Conservation (phyloP, 2,329 filamentous ascomycete genomes). For the Eurotiales sp. region DNA sequence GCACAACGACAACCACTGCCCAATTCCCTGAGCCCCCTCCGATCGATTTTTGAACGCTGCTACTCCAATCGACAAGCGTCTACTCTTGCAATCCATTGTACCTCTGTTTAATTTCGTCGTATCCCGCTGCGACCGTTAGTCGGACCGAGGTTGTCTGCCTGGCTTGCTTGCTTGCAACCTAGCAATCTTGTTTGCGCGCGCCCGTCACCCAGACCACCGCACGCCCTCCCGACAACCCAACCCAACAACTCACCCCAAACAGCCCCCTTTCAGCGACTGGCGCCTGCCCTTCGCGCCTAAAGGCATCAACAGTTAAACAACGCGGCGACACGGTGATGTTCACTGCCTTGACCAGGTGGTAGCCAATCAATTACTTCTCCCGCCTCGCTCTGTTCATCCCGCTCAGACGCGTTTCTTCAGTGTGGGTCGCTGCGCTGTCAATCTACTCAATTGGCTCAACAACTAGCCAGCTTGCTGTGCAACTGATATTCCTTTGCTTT, state of each 20-base stretch:
- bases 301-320: neutral
- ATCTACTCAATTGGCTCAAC: constrained; percentile 9
- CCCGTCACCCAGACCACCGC: constrained; percentile 10
- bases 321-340: neutral
- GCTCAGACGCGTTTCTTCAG: constrained; percentile 7
- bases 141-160: neutral
- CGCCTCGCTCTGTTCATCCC: constrained; percentile 2
- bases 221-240: neutral
- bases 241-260: constrained; percentile 1
- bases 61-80: neutral
- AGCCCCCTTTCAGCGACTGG: constrained; percentile 2
- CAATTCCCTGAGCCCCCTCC: constrained; percentile 3
- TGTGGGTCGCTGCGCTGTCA: constrained; percentile 15
- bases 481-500: neutral
- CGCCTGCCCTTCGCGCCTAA: neutral
- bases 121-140: neutral
- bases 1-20: constrained; percentile 8
- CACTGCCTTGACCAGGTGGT: neutral
- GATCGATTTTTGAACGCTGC: constrained; percentile 4
- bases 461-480: constrained; percentile 10
- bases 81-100: neutral
- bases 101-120: neutral
- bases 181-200: constrained; percentile 4
- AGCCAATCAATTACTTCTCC: neutral
- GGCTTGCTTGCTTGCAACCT: constrained; percentile 2